Conservation (phyloP, 345 rosid species). For the Pelargonium nanum region DNA sequence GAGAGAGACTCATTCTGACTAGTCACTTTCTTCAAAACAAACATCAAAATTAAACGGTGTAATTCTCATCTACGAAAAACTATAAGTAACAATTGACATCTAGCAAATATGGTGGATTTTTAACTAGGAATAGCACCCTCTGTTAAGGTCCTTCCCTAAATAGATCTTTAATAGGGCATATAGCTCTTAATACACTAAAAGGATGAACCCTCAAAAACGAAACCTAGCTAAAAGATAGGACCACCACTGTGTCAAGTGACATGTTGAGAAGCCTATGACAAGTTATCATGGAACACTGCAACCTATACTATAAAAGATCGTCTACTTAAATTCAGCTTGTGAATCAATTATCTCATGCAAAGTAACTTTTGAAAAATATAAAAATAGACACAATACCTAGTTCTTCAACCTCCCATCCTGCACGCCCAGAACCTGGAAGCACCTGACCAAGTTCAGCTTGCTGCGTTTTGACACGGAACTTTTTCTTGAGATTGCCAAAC, state of each 20-base stretch:
- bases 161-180: neutral
- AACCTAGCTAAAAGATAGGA: neutral
- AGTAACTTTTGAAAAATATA: neutral
- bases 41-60: too few relatives aligned
- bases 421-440: constrained; percentile 84
- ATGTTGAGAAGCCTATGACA: neutral
- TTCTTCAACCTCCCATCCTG: constrained; percentile 97
- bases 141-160: neutral
- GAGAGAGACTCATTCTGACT: too few relatives aligned
- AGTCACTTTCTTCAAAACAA: too few relatives aligned
- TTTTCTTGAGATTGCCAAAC: constrained; percentile 95
- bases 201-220: neutral
- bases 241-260: neutral
- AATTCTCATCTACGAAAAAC: too few relatives aligned
- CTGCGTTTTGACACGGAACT: constrained; percentile 77
- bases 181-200: neutral
- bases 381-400: constrained; percentile 34
- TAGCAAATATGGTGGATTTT: neutral
- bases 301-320: neutral
- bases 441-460: constrained; percentile 55
- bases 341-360: neutral
- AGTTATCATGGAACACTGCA: neutral
- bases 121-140: neutral
- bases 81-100: neutral
- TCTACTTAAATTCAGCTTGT: neutral